Conservation (phyloP, 179 eudicot species). For the Actinidia chinensis region DNA sequence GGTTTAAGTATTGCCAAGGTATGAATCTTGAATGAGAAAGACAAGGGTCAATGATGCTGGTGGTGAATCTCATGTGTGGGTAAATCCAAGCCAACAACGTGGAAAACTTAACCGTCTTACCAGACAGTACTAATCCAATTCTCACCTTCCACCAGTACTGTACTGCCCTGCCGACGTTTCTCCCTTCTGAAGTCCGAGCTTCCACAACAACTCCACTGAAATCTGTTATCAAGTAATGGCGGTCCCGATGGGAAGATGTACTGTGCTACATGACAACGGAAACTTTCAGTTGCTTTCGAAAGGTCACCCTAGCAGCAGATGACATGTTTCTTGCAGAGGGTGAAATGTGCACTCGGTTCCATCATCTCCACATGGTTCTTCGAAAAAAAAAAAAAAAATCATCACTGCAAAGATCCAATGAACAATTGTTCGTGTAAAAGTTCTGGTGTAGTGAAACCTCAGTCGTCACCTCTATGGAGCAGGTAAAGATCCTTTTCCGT, state of each 20-base stretch:
- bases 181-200: too few species aligned
- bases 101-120: background rate
- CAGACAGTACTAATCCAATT: too few species aligned
- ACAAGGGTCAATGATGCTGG: background rate
- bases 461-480: slow-evolving; percentile 19
- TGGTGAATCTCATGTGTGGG: background rate
- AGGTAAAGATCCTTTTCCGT: slow-evolving; percentile 27
- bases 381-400: too few species aligned
- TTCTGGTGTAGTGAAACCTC: slow-evolving; percentile 24
- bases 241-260: background rate
- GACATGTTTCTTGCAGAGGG: background rate
- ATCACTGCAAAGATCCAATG: slow-evolving; percentile 7
- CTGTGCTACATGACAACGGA: slow-evolving; percentile 7
- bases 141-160: background rate
- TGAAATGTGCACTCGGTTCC: slow-evolving; percentile 7
- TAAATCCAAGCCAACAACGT: background rate
- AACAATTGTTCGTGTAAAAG: slow-evolving; percentile 14
- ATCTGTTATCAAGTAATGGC: background rate
- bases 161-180: too few species aligned
- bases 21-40: slow-evolving; percentile 9
- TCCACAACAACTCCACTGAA: background rate
- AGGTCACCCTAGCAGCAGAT: background rate
- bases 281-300: slow-evolving; percentile 12
- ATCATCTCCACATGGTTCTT: slow-evolving; percentile 3
- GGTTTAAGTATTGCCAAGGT: background rate